Conservation (phyloP, 2,329 filamentous ascomycete species). For the Plenodomus lindquistii region DNA sequence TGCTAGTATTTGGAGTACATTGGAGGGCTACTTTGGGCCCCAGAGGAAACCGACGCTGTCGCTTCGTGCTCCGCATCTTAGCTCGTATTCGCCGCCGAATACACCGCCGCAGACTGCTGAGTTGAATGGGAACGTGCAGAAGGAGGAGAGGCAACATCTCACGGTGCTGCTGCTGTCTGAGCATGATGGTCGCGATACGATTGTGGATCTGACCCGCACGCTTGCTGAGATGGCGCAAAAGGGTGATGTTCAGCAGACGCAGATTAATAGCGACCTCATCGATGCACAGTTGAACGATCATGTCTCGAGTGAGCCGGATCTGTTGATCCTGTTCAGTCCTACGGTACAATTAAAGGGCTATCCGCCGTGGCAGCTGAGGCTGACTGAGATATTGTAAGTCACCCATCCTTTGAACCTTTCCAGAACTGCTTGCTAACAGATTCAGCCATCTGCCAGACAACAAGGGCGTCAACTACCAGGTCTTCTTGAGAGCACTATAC, state of each 20-base stretch:
- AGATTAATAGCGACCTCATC: slow-evolving; percentile 84
- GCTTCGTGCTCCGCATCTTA: slow-evolving; percentile 71
- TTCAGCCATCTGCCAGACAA: slow-evolving; percentile 65
- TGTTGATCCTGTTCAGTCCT: slow-evolving; percentile 85
- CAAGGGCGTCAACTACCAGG: slow-evolving; percentile 86
- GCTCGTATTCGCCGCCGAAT: slow-evolving; percentile 57
- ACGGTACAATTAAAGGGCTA: slow-evolving; percentile 86
- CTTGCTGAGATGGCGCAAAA: slow-evolving; percentile 93
- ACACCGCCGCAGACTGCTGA: slow-evolving; percentile 43
- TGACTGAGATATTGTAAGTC: slow-evolving; percentile 88
- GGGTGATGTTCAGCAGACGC: slow-evolving; percentile 76
- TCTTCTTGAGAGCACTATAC: slow-evolving; percentile 83
- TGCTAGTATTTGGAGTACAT: slow-evolving; percentile 74
- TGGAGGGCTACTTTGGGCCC: slow-evolving; percentile 84
- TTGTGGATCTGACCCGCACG: slow-evolving; percentile 94
- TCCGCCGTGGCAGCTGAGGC: slow-evolving; percentile 91
- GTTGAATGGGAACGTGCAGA: slow-evolving; percentile 43
- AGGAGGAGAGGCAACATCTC: slow-evolving; percentile 48
- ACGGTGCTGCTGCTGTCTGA: slow-evolving; percentile 79
- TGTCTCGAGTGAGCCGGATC: slow-evolving; percentile 86
- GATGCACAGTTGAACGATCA: slow-evolving; percentile 81
- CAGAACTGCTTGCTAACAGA: slow-evolving; percentile 9
- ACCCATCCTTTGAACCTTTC: background rate
- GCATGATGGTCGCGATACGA: slow-evolving; percentile 87
- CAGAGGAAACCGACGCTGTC: slow-evolving; percentile 68